Base-by-base conservation (phyloP, 768 basidiomycete species). In the Leucosporidium yakuticum region DNA sequence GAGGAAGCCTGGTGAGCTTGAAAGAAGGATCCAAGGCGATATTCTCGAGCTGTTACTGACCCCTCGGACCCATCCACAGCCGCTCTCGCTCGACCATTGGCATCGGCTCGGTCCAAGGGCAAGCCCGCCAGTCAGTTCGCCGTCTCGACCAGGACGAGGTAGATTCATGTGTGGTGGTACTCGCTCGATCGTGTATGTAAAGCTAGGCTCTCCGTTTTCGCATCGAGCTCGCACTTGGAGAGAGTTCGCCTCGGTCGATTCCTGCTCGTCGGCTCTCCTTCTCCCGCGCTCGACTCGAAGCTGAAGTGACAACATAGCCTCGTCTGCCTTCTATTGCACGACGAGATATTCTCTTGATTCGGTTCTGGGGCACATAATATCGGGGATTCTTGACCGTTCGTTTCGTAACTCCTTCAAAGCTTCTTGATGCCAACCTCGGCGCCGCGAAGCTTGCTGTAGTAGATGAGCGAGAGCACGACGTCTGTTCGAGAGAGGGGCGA, bases 401-500 rank as follows among this genome's bases (percentile, higher is more conserved):
- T 44, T 44, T 15, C 39, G 6, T 44, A 15, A 15, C 53, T 29
- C 49, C 53, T 31, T 54, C 31, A 54, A 14, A 54, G 53, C 53
- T 25, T 54, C 57, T 60, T 63, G 51, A 71, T 44, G 0, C 70
- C 70, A 62, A 71, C 47, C 1, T 67, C 60, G 15, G 53, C 54
- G 2, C 70, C 70, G 32, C 67, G 56, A 0, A 27, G 54, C 54
- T 59, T 58, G 4, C 67, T 63, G 58, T 63, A 51, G 29, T 64
- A 64, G 25, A 71, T 64, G 54, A 71, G 70, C 9, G 62, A 36
- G 17, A 65, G 51, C 57, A 71, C 65, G 12, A 64, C 65, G 70
- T 71, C 70, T 71, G 62, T 8, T 15, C 20, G 39, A 15, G 15
- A 4, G 4, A 36, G 21, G 29, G 6, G 15, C 44, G 57, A 29